Percentiles rank a stretch among this genome's conserved stretches.
phyloP scores from a whole-genome alignment of 2,329 filamentous ascomycete species.

The Coniella lustricola region DNA sequence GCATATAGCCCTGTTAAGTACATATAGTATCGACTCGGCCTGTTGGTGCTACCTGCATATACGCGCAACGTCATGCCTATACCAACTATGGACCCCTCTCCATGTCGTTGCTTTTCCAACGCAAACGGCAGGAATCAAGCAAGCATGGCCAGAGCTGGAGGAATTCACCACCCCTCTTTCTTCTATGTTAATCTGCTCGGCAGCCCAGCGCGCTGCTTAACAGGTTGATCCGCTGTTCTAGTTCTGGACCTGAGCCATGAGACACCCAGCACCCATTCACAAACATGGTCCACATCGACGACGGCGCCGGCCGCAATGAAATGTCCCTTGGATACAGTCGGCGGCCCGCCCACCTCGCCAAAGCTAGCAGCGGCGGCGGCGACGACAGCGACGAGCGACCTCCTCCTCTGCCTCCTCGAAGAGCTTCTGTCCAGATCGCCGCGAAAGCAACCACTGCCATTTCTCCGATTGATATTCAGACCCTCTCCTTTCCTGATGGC shows the following conservation, averaged over 20 bases:
- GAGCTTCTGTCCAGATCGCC: slow-evolving; percentile 16
- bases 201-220: neutral
- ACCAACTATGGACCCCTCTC: neutral
- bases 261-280: slow-evolving; percentile 11
- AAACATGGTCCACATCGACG: slow-evolving; percentile 19
- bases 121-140: slow-evolving; percentile 3
- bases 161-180: neutral
- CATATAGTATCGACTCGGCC: neutral
- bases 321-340: slow-evolving; percentile 3
- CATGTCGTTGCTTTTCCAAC: neutral
- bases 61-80: neutral
- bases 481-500: slow-evolving; percentile 64
- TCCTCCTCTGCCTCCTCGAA: slow-evolving; percentile 23
- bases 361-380: slow-evolving; percentile 9
- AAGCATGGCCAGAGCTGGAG: too few species aligned
- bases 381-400: slow-evolving; percentile 16
- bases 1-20: too few species aligned
- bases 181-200: neutral
- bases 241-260: slow-evolving; percentile 13
- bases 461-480: slow-evolving; percentile 73
- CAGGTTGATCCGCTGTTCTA: slow-evolving; percentile 17
- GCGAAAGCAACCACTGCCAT: slow-evolving; percentile 73
- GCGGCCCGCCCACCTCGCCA: slow-evolving; percentile 5
- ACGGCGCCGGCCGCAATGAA: slow-evolving; percentile 15
- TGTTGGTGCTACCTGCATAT: neutral